Evolutionary conservation across 1,139 yeast genomes (phyloP), one percentile per base, ranked within the genome.

Genomic region (Debaryomycetaceae sp.): DNA sequence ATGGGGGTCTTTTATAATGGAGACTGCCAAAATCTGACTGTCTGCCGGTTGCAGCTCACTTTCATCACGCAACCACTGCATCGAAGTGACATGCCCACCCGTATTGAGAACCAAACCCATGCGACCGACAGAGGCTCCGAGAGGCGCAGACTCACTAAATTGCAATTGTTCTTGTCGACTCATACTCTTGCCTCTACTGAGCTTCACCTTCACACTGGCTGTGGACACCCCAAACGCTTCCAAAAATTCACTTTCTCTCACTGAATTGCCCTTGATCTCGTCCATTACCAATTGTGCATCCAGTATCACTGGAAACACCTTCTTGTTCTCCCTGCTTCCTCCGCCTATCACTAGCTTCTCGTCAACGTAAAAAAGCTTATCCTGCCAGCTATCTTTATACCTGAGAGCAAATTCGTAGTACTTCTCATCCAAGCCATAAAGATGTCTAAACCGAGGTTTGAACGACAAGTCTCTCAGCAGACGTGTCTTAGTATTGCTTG

Each of bases 1-100:
- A 1, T 54, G 45, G 0, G 72, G 63, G 24, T 62, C 57, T 43
- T 68, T 63, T 2, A 66, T 57, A 0, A 81, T 61, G 0, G 84
- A 67, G 0, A 82, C 76, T 0, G 87, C 88, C 43, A 84, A 58
- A 49, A 70, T 75, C 44, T 78, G 57, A 13, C 34, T 36, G 29
- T 36, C 37, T 5, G 23, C 5, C 50, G 51, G 27, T 4, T 46
- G 37, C 11, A 45, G 51, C 36, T 38, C 42, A 1, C 50, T 40
- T 24, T 56, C 55, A 34, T 47, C 55, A n/a, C 61, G 65, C n/a
- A 78, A 56, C 89, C 90, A 84, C 27, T 76, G 75, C 46, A 76
- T 60, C 20, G 79, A 73, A 0, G 84, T 69, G 0, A 84, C 68
- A 5, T 75, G 58, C 0, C 84, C 84, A 1, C 88, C 88, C 0